Base-by-base conservation (phyloP, 2,329 filamentous ascomycete species). In the Venturia carpophila region DNA sequence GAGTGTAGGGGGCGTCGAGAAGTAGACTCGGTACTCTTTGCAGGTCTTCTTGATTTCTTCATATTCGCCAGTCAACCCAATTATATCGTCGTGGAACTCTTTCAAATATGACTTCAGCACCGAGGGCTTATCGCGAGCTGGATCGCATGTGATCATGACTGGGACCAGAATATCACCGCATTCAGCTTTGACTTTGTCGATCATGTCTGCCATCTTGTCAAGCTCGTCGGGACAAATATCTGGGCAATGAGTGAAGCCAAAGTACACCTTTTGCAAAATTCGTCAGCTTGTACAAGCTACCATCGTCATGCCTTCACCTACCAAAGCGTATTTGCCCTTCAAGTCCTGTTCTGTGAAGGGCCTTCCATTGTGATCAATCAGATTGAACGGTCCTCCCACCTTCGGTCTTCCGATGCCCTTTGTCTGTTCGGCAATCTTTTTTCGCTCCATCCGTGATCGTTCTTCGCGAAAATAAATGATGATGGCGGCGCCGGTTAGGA, bases 221-320 rank as follows among this genome's bases (percentile, higher is more conserved):
- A 99, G 88, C 79, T 99, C 94, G 73, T 99, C 94, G 42, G 94
- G 94, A 80, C 94, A 99, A 75, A 99, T 99, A 75, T 99, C 94
- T 30, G 94, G 94, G 75, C 94, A 99, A 77, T 97, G 92, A 10
- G 91, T 93, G 83, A 99, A 99, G 72, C 94, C 94, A 75, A 99
- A 99, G 79, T 99, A 99, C 45, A 97, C 87, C 91, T 94, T 69
- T 67, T 42, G 45, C 42, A 27, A 60, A 24, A 17, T n/a, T 19
- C 7, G 27, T 39, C 21, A 58, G 62, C 43, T 17, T 60, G 30
- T 37, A 5, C 39, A 15, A 5, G 7, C 30, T 27, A 24, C 5
- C 30, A 24, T 58, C 19, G 1, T 37, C 24, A 19, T 64, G 45
- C 30, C 24, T 55, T 21, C 56, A 49, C 85, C 64, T 76, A 90